Evolutionary conservation across 1,284 basidiomycete genomes (phyloP), one percentile per base, ranked within the genome.

Genomic region (Cystobasidium sp.): DNA sequence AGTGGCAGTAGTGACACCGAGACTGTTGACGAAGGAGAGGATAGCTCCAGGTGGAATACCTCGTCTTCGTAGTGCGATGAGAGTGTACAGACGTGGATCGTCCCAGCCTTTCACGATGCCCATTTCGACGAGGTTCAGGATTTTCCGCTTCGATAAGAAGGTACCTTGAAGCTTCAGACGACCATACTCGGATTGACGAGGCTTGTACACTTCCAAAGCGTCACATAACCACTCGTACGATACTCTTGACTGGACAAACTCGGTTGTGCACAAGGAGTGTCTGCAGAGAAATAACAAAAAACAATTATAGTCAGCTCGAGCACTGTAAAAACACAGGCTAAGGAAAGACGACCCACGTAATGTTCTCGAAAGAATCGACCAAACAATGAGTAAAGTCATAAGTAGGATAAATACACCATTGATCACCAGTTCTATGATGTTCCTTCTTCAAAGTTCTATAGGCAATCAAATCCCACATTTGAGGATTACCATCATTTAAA

Each of bases 201-300:
- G 95, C 83, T 96, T 97, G 87, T 99, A 99, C 1, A 99, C 91
- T 77, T 92, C 91, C 43, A 99, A 85, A 1, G 92, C 93, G 81
- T 99, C 96, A 81, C 97, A 99, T 16, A 99, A 87, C 97, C 97
- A 99, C 81, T 99, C 97, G 83, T 99, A 99, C 0, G 94, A 97
- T 81, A 95, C 92, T 70, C 97, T 91, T 9, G 95, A 94, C n/a
- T 91, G 89, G 78, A 98, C 90, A 82, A 99, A 99, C 82, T 99
- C 97, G 52, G 89, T 90, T 1, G 97, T 99, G 82, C 97, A 99
- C 20, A 99, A 86, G 3, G 97, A 99, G 85, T 99, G 97, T 49
- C 94, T 97, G 76, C 9, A 55, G 7, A 64, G 7, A 31, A 31
- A 12, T 73, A 49, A 43, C 24, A 39, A 65, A 39, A 59, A n/a